Base-by-base conservation (phyloP, 768 basidiomycete genomes). In the Lyophyllum shimeji region DNA sequence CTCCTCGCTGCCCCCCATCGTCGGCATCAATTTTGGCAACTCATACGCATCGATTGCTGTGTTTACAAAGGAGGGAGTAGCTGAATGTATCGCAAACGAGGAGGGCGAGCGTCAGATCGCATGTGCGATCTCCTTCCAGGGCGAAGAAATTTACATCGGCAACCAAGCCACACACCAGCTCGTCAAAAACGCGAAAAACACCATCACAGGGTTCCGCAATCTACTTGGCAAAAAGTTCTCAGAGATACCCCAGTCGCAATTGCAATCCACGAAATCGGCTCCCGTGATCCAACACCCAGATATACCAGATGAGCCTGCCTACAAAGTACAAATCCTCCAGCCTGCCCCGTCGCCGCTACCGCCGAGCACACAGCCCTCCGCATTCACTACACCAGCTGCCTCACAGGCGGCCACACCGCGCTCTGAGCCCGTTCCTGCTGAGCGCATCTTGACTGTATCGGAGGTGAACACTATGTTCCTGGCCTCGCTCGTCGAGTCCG, bases 41-140 rank as follows among this genome's bases (percentile, higher is more conserved):
- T 87, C 92, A 29, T 98, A 88, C 69, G 93, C 95, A 12, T 94
- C 93, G 31, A 95, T 99, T 64, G 93, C 96, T 21, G 90, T 98
- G 46, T 87, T 97, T 67, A 93, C 90, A 64, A 98, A 97, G 82
- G 94, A 97, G 73, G 92, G 92, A 12, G 77, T 90, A 27, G 88
- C 95, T 42, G 92, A 95, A 67, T 96, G 93, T 69, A 98, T 98
- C 58, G 97, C 95, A 5, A 98, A 98, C 69, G 95, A 98, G 69
- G 96, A 98, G 69, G 96, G 97, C 27, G 96, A 98, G 68, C 88
- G 97, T 29, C 96, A 99, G 75, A 98, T 99, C 65, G 94, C 94
- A 0, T 93, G 92, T 68, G 94, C 94, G 24, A 78, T 98, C 52
- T 84, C 95, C 0, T 98, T 96, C 70, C 84, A 85, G 39, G 94